These are phyloP conservation scores for Neurospora terricola DNA, from an alignment of 495 filamentous ascomycete genomes.

Conservation along the genomic window DNA sequence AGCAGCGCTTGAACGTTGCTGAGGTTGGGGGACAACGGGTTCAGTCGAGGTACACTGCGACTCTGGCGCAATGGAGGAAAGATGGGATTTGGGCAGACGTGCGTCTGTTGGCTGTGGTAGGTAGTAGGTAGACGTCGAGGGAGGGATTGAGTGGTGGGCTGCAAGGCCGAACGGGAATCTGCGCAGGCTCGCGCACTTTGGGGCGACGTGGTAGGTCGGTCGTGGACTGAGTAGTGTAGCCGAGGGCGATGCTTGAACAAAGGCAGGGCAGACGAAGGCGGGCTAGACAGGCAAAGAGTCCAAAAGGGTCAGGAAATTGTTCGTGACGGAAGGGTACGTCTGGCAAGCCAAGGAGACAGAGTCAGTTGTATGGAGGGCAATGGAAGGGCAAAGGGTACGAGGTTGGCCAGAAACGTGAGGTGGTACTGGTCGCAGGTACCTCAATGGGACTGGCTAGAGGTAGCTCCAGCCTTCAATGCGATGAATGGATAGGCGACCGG, in stretches of 20 bases:
- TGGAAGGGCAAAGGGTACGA: neutral
- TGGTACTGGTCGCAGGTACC: neutral
- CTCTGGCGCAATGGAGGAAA: slow-evolving; percentile 19
- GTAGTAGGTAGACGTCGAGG: slow-evolving; percentile 2
- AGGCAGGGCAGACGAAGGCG: slow-evolving; percentile 4
- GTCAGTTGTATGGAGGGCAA: neutral
- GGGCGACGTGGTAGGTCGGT: slow-evolving; percentile 10
- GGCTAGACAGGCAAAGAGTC: neutral
- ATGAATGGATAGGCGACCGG: neutral
- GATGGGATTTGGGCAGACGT: slow-evolving; percentile 20
- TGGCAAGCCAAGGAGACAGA: neutral
- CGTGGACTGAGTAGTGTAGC: slow-evolving; percentile 10
- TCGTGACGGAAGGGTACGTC: neutral
- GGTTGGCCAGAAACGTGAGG: neutral
- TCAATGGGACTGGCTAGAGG: neutral
- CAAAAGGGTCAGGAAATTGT: neutral
- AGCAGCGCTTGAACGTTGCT: slow-evolving; percentile 13
- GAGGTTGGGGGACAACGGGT: slow-evolving; percentile 14
- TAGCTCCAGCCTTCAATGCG: neutral
- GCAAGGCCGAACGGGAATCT: slow-evolving; percentile 19
- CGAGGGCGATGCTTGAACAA: slow-evolving; percentile 8
- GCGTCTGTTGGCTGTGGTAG: slow-evolving; percentile 14
- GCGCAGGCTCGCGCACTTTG: neutral
- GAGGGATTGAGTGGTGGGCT: slow-evolving; percentile 10
- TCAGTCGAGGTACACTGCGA: slow-evolving; percentile 16